These are phyloP conservation scores for Tylopilus sp. DNA, from an alignment of 768 basidiomycete species.

Conservation along the genomic window DNA sequence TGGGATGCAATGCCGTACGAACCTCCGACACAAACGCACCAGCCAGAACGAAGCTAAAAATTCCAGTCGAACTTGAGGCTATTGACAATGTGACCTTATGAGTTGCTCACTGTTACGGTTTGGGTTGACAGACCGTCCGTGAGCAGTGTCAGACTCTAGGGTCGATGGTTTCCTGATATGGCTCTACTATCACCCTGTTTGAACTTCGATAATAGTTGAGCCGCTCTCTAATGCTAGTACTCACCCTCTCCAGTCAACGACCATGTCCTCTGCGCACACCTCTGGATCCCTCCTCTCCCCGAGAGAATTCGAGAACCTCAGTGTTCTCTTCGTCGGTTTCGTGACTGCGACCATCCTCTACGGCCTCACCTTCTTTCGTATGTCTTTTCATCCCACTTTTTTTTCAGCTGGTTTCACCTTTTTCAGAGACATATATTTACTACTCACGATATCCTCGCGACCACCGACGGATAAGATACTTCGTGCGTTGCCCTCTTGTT, in stretches of 20 bases:
- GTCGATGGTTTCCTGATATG: not conserved
- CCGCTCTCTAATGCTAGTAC: no score
- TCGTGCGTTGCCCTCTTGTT: constrained; percentile 13
- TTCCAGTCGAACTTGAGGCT: no score
- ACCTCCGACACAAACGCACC: no score
- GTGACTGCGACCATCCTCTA: constrained; percentile 25
- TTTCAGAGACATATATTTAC: constrained; percentile 30
- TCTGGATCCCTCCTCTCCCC: constrained; percentile 8
- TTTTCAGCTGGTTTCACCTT: not conserved
- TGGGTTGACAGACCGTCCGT: no score
- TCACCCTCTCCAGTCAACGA: not conserved
- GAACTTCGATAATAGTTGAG: constrained; percentile 2
- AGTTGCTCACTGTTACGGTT: no score
- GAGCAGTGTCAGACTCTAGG: no score
- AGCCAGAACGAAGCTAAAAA: no score
- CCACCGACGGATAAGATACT: constrained; percentile 11
- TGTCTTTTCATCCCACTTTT: not conserved
- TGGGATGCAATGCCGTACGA: no score
- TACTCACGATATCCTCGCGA: constrained; percentile 27
- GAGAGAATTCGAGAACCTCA: constrained; percentile 24
- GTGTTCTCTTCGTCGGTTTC: constrained; percentile 28
- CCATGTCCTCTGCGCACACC: constrained; percentile 13
- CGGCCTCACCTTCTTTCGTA: constrained; percentile 34
- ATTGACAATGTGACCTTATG: no score
- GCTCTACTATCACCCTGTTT: not conserved